These are phyloP conservation scores for Heteromeles arbutifolia DNA, from an alignment of 306 rosid genomes.

Conservation along the genomic window DNA sequence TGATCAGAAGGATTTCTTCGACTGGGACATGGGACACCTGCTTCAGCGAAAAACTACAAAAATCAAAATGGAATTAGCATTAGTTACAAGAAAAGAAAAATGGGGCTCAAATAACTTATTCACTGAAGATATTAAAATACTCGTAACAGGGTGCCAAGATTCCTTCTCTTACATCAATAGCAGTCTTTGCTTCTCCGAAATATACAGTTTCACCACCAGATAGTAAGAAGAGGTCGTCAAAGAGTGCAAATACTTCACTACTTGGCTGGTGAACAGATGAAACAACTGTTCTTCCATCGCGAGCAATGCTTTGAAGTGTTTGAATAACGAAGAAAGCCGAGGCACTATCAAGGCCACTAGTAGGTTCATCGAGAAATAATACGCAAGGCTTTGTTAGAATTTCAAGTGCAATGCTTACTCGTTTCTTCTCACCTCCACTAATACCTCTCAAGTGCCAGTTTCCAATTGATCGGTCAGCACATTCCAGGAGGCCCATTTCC, in stretches of 20 bases:
- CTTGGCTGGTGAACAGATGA: conserved; percentile 87
- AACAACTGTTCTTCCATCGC: conserved; percentile 72
- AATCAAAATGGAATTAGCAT: not conserved
- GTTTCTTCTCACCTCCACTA: conserved; percentile 87
- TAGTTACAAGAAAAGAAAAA: not conserved
- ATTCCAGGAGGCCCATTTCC: conserved; percentile 89
- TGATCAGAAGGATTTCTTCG: conserved; percentile 85
- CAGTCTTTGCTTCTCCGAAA: conserved; percentile 77
- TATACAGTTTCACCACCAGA: conserved; percentile 81
- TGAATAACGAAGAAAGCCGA: conserved; percentile 78
- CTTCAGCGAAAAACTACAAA: conserved; percentile 71
- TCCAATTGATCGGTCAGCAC: conserved; percentile 66
- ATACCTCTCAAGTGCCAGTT: conserved; percentile 80
- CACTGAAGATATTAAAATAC: not conserved
- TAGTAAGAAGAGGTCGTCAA: conserved; percentile 75
- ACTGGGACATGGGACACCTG: conserved; percentile 80
- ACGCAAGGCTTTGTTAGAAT: conserved; percentile 70
- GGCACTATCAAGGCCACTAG: conserved; percentile 89
- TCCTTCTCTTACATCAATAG: conserved; percentile 45
- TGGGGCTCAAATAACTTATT: not conserved
- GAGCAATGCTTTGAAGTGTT: conserved; percentile 67
- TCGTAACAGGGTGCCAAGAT: not conserved
- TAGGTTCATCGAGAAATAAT: conserved; percentile 80
- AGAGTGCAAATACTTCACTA: conserved; percentile 81
- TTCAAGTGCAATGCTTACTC: conserved; percentile 80